Base-by-base conservation (phyloP, 306 rosid genomes). In the Delonix regia region DNA sequence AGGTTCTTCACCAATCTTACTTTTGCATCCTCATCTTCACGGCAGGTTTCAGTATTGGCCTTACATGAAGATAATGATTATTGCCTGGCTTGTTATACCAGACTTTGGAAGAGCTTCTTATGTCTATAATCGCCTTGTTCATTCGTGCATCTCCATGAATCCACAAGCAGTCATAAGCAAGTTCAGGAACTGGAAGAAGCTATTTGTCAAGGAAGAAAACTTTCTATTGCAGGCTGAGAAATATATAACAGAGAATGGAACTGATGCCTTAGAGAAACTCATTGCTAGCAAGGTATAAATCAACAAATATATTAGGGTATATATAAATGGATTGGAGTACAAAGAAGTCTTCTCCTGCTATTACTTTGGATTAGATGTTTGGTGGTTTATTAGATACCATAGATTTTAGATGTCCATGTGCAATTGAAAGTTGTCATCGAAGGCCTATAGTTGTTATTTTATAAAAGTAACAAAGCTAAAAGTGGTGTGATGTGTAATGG, bases 11-110 rank as follows among this genome's bases (percentile, higher is more conserved):
- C 44, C 44, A 13, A 63, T 63, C 8, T 59, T 41, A 70, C 71
- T 57, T 80, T 45, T 48, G 9, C 22, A 13, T 78, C 75, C n/a
- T 59, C 48, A 7, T 76, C 51, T 30, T 66, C 25, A 86, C 44
- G n/a, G 62, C 82, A 88, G 95, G 91, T 74, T 85, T 39, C 72
- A 47, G 38, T 34, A 83, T 47, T 90, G 95, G 92, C 81, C 36
- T 60, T 78, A 85, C 83, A 42, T 86, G 22, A 90, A 86, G 88
- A 81, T 90, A 34, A 34, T 80, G 78, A 83, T 88, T 39, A 74
- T 88, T 59, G 51, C 65, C 61, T 86, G 34, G 60, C 82, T 90
- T 51, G 81, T 80, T 45, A 41, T 80, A 10, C 92, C 95, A 1
- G 83, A 83, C 77, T 90, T 88, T 44, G 76, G 86, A 57, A 88